Conservation (phyloP, 768 basidiomycete species). For the Serendipita sp. region DNA sequence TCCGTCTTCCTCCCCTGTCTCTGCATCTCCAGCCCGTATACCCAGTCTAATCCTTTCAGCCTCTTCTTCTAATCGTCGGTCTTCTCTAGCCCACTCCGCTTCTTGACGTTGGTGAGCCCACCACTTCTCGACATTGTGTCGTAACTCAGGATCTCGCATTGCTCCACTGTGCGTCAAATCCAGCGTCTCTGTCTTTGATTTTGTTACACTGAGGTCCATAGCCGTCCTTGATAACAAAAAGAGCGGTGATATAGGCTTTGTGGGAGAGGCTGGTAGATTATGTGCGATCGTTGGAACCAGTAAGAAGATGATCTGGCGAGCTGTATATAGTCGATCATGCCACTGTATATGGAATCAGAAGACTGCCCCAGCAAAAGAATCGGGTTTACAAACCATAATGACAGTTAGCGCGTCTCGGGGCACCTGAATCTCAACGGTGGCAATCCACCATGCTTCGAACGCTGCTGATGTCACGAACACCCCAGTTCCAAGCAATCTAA, state of each 20-base stretch:
- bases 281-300: slow-evolving; percentile 35
- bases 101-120: slow-evolving; percentile 41
- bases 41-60: slow-evolving; percentile 31
- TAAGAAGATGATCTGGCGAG: slow-evolving; percentile 44
- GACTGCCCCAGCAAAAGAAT: background rate
- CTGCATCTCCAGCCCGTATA: slow-evolving; percentile 13
- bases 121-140: slow-evolving; percentile 32
- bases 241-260: slow-evolving; percentile 19
- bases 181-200: slow-evolving; percentile 35
- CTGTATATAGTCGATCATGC: slow-evolving; percentile 41
- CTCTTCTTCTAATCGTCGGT: slow-evolving; percentile 30
- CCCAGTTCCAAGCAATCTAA: slow-evolving; percentile 23
- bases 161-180: slow-evolving; percentile 41
- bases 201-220: slow-evolving; percentile 20
- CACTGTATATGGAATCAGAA: slow-evolving; percentile 26
- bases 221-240: slow-evolving; percentile 13
- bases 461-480: slow-evolving; percentile 32
- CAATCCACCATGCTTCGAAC: slow-evolving; percentile 37
- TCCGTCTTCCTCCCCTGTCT: background rate
- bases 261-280: slow-evolving; percentile 22
- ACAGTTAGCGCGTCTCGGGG: slow-evolving; percentile 23
- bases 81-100: slow-evolving; percentile 31
- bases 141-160: slow-evolving; percentile 34
- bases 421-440: slow-evolving; percentile 32
- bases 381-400: slow-evolving; percentile 23